phyloP scores from a whole-genome alignment of 352 stramenopile genomes.

The Pythium plurisporium region DNA sequence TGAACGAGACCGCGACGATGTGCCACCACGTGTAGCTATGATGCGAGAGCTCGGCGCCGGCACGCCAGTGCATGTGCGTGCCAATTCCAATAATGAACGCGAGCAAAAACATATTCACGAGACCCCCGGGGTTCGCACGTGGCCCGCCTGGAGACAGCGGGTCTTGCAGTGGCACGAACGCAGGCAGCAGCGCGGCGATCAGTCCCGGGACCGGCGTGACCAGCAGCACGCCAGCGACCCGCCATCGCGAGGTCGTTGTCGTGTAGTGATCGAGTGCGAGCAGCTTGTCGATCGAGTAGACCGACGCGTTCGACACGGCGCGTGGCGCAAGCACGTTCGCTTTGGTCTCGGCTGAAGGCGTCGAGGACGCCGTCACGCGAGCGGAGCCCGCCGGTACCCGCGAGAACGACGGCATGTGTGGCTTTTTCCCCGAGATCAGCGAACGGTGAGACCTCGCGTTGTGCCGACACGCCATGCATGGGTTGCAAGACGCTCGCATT shows the following conservation, averaged over 20 bases:
- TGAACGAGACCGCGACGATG: background rate
- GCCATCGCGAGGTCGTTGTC: background rate
- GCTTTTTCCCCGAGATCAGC: no score
- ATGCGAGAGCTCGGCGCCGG: background rate
- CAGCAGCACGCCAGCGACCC: background rate
- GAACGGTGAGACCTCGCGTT: no score
- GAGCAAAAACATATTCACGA: background rate
- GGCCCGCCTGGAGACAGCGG: background rate
- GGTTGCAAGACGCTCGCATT: no score
- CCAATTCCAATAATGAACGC: background rate
- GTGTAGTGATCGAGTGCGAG: slow-evolving; percentile 4
- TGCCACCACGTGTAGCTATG: background rate
- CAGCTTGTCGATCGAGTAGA: slow-evolving; percentile 10
- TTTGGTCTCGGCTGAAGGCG: no score
- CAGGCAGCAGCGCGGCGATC: slow-evolving; percentile 4
- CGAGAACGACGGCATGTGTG: no score
- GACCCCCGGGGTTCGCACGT: background rate
- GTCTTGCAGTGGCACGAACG: slow-evolving; percentile 7
- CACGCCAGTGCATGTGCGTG: background rate
- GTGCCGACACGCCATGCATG: no score
- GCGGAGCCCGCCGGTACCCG: no score
- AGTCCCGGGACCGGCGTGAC: background rate
- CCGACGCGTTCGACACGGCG: no score
- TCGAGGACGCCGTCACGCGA: no score
- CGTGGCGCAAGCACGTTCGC: no score